Conservation (phyloP, 2,329 filamentous ascomycete species). For the Exophiala alcalophila region DNA sequence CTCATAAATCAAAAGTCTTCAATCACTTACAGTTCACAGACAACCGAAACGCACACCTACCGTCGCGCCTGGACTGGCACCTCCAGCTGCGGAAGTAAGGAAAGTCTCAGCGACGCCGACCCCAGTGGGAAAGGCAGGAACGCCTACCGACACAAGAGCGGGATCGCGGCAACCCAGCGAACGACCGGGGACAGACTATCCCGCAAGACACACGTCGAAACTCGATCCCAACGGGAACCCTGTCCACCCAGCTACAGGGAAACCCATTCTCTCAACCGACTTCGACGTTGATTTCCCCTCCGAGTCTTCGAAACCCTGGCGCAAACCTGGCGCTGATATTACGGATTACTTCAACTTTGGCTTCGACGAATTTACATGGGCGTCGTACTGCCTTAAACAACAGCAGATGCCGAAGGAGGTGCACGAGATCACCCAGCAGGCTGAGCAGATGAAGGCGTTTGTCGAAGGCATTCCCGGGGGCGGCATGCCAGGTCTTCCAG, state of each 20-base stretch:
- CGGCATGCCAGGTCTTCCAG: conserved; percentile 43
- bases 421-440: conserved; percentile 71
- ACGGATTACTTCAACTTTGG: conserved; percentile 77
- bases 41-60: conserved; percentile 36
- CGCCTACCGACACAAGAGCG: conserved; percentile 24
- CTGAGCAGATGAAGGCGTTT: conserved; percentile 61
- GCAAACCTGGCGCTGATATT: conserved; percentile 87
- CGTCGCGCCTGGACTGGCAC: conserved; percentile 40
- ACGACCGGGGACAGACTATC: conserved; percentile 63
- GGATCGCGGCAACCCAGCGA: conserved; percentile 36
- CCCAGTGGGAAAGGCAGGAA: conserved; percentile 31
- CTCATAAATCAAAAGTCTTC: conserved; percentile 26
- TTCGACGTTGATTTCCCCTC: conserved; percentile 69
- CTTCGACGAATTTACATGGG: conserved; percentile 76
- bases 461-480: conserved; percentile 45
- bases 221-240: conserved; percentile 77
- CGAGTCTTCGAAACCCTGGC: conserved; percentile 87
- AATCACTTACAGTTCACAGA: conserved; percentile 28
- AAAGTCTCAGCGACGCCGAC: conserved; percentile 39
- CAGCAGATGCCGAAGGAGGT: conserved; percentile 74
- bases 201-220: conserved; percentile 68
- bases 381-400: conserved; percentile 87
- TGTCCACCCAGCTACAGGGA: conserved; percentile 67
- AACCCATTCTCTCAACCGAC: conserved; percentile 77
- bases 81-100: conserved; percentile 37